A percentile compares a stretch with the other conserved stretches of the same genome.
phyloP scores from a whole-genome alignment of 495 filamentous ascomycete species.

The Massariosphaeria phaeospora region DNA sequence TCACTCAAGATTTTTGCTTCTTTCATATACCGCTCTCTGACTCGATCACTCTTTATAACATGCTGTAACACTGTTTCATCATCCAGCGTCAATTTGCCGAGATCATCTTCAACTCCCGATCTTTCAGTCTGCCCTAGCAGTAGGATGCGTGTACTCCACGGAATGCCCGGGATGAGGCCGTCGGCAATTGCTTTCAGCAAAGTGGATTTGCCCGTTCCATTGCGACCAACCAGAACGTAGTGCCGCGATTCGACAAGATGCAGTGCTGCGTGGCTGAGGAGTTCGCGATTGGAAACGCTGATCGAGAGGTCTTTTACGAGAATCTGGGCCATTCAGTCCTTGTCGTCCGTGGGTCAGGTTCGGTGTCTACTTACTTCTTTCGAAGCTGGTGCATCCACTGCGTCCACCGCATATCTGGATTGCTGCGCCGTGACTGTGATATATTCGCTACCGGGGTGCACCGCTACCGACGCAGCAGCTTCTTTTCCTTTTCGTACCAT shows the following conservation, averaged over 20 bases:
- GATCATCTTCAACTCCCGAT: conserved; percentile 35
- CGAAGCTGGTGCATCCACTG: conserved; percentile 28
- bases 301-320: conserved; percentile 38
- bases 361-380: conserved; percentile 23
- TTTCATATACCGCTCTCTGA: conserved; percentile 52
- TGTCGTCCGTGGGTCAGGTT: background rate
- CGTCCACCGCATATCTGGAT: conserved; percentile 29
- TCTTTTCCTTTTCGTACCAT: conserved; percentile 33
- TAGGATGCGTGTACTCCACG: conserved; percentile 59
- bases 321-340: conserved; percentile 24
- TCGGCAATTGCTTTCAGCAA: conserved; percentile 68
- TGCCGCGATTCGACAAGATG: conserved; percentile 63
- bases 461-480: background rate
- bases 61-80: conserved; percentile 56
- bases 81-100: conserved; percentile 12
- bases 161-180: conserved; percentile 74
- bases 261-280: conserved; percentile 62
- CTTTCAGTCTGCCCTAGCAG: conserved; percentile 69
- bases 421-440: conserved; percentile 32
- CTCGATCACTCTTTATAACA: conserved; percentile 61
- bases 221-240: conserved; percentile 71
- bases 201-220: conserved; percentile 78
- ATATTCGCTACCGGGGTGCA: conserved; percentile 18
- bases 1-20: conserved; percentile 50
- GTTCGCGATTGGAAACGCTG: conserved; percentile 53